Conservation (phyloP, 306 rosid species). For the Prunus mira region DNA sequence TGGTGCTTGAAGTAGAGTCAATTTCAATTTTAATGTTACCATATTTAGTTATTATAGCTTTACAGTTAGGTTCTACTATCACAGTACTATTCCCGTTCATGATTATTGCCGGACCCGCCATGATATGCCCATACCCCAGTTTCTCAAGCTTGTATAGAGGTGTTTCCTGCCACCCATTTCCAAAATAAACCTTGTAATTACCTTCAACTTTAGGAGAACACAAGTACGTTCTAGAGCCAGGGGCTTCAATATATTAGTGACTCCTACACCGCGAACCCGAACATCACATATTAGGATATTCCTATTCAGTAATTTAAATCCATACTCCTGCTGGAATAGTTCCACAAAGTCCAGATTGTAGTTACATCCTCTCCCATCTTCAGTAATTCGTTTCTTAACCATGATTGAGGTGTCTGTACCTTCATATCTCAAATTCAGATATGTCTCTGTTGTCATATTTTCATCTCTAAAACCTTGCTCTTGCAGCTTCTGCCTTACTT, state of each 20-base stretch:
- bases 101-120: slow-evolving; percentile 76
- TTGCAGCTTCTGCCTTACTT: slow-evolving; percentile 67
- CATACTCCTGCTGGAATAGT: slow-evolving; percentile 83
- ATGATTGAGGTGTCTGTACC: slow-evolving; percentile 93
- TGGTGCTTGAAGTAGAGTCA: slow-evolving; percentile 46
- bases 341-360: slow-evolving; percentile 66
- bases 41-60: slow-evolving; percentile 68
- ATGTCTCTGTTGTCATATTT: slow-evolving; percentile 59
- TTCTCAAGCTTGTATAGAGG: slow-evolving; percentile 86
- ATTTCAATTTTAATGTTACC: slow-evolving; percentile 81
- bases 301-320: slow-evolving; percentile 73
- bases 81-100: slow-evolving; percentile 97
- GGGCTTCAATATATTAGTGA: slow-evolving; percentile 85
- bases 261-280: slow-evolving; percentile 81
- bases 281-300: slow-evolving; percentile 74
- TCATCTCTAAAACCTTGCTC: slow-evolving; percentile 76
- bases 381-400: slow-evolving; percentile 54
- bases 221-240: slow-evolving; percentile 38
- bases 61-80: slow-evolving; percentile 79
- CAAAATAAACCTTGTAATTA: slow-evolving; percentile 74
- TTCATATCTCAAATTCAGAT: slow-evolving; percentile 88
- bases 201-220: slow-evolving; percentile 64
- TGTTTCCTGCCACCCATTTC: slow-evolving; percentile 73
- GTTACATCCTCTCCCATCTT: slow-evolving; percentile 41
- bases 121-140: slow-evolving; percentile 55